Evolutionary conservation across 2,329 filamentous ascomycete genomes (phyloP), one percentile per base, ranked within the genome.

Genomic region (Xylaria sp.): DNA sequence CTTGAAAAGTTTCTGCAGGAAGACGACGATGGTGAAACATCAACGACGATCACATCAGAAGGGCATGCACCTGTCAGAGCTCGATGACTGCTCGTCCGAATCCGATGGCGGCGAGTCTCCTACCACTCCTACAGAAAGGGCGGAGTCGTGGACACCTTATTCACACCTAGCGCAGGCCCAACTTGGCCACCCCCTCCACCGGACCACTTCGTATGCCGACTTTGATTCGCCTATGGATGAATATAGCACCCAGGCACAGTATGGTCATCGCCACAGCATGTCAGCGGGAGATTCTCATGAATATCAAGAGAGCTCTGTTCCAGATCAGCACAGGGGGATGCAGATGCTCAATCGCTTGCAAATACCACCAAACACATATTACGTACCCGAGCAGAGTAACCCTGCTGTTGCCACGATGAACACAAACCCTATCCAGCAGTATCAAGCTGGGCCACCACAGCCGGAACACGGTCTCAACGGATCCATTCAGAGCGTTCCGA

Each of bases 1-100:
- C 76, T 78, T 86, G 43, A 91, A 90, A 80, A 90, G 90, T 78
- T 92, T 92, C 78, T 92, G 90, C 79, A 85, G 90, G 64, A 92
- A 92, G 79, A 92, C 90, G 5, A 92, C 89, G 64, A 90, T 90
- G 88, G 87, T 91, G 64, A 91, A 91, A 80, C 89, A 90, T 76
- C 88, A 90, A 76, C 83, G 88, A 62, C 83, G 88, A 31, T 88
- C 87, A 1, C 88, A 90, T 75, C 87, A 89, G 74, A 85, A 87
- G 71, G 85, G 88, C 46, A 80, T 87, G 64, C 83, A 89, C 73
- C 83, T 85, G 49, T 85, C 86, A 63, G 87, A 90, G 73, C 76
- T 84, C 51, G 86, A 87, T 73, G 86, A 88, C 75, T 86, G 81
- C 78, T 84, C 83, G 39, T 89, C 85, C 25, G 86, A 87, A 58